These are phyloP conservation scores for Xerocomus brunneocitrinus DNA, from an alignment of 768 basidiomycete species.

Conservation along the genomic window DNA sequence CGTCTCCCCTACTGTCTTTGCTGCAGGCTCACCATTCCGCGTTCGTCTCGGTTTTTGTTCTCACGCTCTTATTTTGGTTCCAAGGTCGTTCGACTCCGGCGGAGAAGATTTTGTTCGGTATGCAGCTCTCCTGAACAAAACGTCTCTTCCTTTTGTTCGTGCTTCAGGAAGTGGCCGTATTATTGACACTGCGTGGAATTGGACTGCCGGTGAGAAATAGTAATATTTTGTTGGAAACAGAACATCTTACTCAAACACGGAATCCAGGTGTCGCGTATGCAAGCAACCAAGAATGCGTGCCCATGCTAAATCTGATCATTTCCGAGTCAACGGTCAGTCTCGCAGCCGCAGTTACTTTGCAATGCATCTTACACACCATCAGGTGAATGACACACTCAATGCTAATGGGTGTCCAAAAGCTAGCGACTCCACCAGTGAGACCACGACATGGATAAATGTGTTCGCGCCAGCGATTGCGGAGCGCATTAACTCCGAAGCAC, in stretches of 20 bases:
- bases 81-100: conserved; percentile 49
- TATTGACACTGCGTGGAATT: conserved; percentile 60
- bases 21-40: no score
- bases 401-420: conserved; percentile 57
- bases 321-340: conserved; percentile 46
- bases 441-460: conserved; percentile 44
- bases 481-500: conserved; percentile 55
- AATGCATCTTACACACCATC: neutral
- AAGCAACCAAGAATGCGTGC: conserved; percentile 37
- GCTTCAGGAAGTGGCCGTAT: conserved; percentile 50
- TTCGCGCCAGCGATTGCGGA: conserved; percentile 51
- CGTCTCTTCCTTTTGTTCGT: conserved; percentile 48
- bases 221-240: neutral
- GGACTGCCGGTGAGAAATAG: conserved; percentile 48
- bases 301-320: neutral
- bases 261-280: conserved; percentile 42
- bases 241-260: neutral
- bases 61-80: neutral
- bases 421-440: conserved; percentile 39
- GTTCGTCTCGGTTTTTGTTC: neutral
- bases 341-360: neutral
- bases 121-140: conserved; percentile 36
- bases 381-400: conserved; percentile 63
- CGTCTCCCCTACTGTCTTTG: conserved; percentile 41
- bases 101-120: conserved; percentile 50